Evolutionary conservation across 805 yeast species (phyloP), one percentile per base, ranked within the genome.

Genomic region (Teunomyces barrocoloradensis): DNA sequence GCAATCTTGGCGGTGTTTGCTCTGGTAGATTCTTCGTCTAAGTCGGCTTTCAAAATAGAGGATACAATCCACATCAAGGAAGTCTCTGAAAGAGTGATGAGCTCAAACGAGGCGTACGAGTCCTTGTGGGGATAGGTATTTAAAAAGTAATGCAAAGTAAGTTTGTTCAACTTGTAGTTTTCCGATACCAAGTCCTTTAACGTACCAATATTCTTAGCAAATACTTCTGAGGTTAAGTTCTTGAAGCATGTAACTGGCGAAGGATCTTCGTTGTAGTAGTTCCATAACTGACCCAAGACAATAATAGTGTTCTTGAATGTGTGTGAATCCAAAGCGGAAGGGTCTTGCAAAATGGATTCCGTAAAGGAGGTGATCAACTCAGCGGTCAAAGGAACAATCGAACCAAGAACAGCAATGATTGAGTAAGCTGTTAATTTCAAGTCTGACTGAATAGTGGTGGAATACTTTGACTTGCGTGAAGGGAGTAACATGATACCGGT

Each of bases 381-480:
- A 21, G 57, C 36, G 5, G 66, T 51, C 41, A 94, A 73, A 5
- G 89, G 85, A 42, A 84, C 76, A 40, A 92, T 85, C 3, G 92
- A 75, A 5, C 86, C 79, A 44, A 91, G 69, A 2, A 92, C 96
- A 0, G 92, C 80, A 20, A 92, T 62, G 11, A 90, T 73, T 42
- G 96, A 87, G 63, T 88, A 92, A 1, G 92, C 89, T 15, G 96
- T 85, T 49, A 89, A 77, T 63, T 87, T 94, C 43, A 84, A 76
- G 57, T 89, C 95, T 33, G 70, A 41, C 5, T 49, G 47, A 30
- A 61, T 52, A 5, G 65, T 49, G 18, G 53, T 37, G 25, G 63
- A 56, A 43, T 42, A 52, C 41, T 53, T 56, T 43, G 44, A 51
- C 23, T 48, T 47, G 12, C 54, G 54, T 20, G 51, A 65, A 3